Conservation (phyloP, 176 grass and related monocot species). For the Hordeum marinum region DNA sequence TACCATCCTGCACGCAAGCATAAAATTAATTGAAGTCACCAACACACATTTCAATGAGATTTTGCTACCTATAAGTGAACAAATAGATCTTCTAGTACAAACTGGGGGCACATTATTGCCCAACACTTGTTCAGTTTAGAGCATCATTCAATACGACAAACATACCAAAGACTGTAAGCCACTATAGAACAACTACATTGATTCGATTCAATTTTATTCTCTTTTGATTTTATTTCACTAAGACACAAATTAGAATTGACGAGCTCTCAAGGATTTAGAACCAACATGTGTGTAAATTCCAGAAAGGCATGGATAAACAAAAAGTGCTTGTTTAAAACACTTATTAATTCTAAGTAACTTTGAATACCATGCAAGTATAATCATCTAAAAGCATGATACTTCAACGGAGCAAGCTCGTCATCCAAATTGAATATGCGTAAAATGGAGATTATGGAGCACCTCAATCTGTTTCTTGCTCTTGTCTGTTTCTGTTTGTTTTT, state of each 20-base stretch:
- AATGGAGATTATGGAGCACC: constrained; percentile 38
- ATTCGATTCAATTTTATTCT: neutral
- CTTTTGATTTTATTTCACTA: neutral
- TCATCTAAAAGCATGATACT: neutral
- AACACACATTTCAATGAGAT: neutral
- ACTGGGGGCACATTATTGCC: neutral
- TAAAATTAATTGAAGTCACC: constrained; percentile 3
- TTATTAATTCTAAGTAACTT: neutral
- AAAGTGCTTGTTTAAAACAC: neutral
- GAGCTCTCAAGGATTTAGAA: neutral
- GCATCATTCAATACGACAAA: neutral
- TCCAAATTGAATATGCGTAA: neutral
- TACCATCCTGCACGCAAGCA: constrained; percentile 50
- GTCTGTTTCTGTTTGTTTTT: constrained; percentile 85
- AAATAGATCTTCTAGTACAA: neutral
- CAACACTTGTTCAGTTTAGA: constrained; percentile 1
- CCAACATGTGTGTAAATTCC: constrained; percentile 5
- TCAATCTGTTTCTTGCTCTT: constrained; percentile 91
- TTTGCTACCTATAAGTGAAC: neutral
- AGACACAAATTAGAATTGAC: constrained; percentile 11
- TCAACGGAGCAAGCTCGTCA: neutral
- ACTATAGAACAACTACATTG: neutral
- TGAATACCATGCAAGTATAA: neutral
- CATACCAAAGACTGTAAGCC: neutral
- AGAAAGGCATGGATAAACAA: neutral